These are phyloP conservation scores for Citrus australasica DNA, from an alignment of 345 rosid genomes.

Conservation along the genomic window DNA sequence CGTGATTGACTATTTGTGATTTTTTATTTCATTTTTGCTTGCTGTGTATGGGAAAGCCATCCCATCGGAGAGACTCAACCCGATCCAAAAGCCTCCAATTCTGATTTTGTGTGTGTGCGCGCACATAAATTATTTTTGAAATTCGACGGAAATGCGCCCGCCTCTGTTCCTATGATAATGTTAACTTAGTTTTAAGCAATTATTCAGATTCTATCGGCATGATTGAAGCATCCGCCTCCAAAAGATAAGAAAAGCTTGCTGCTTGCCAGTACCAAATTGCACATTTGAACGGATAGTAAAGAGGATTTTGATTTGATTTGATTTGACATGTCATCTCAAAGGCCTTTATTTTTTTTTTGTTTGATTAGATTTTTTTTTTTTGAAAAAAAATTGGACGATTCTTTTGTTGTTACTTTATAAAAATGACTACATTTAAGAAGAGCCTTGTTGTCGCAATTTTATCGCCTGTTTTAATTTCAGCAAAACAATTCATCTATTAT, in stretches of 20 bases:
- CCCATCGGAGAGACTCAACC: background rate
- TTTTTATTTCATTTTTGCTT: background rate
- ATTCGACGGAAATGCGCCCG: background rate
- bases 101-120: background rate
- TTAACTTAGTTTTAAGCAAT: background rate
- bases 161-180: background rate
- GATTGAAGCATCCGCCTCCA: slow-evolving; percentile 5
- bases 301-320: background rate
- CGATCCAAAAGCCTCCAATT: background rate
- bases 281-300: background rate
- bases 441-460: too few relatives aligned
- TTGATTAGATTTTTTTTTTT: background rate
- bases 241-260: background rate
- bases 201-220: background rate
- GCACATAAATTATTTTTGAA: background rate
- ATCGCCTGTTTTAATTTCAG: background rate
- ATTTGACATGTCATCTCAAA: background rate
- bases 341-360: background rate
- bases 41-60: background rate
- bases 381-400: background rate
- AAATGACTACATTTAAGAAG: too few relatives aligned
- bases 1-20: slow-evolving; percentile 20
- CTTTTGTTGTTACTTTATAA: background rate
- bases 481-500: too few relatives aligned
- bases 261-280: background rate